Base-by-base conservation (phyloP, 2,329 filamentous ascomycete species). In the Acrocalymma vagum region DNA sequence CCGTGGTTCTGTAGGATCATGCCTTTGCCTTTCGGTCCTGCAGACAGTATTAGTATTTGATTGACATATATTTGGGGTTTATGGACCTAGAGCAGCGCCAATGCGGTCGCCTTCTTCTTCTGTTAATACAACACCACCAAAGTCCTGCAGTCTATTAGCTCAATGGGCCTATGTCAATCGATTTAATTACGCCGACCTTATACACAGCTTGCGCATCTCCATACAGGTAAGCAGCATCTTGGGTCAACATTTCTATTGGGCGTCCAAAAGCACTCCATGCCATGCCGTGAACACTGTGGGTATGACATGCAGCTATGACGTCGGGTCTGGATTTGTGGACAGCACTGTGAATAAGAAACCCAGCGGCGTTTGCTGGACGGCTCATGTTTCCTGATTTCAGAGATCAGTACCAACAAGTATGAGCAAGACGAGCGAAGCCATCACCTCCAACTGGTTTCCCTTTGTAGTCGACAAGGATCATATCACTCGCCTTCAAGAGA, bases 1-100 rank as follows among this genome's bases (percentile, higher is more conserved):
- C 86, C 86, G 67, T 88, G 85, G 62, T 88, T 88, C 53, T 84
- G 73, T 30, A 88, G 71, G 38, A 88, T 82, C 34, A 79, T 76
- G 3, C 75, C 84, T 63, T 77, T 78, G 25, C 73, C 84, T 53
- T 78, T 77, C 2, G 71, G 61, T 0, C 84, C 84, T 29, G 9
- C 9, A 11, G 10, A 29, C 9, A 3, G 27, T 9, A 11, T 29
- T 15, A n/a, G n/a, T 3, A 25, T 11, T 15, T 15, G 14, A 15
- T 9, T 3, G 16, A 29, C 27, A 4, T 29, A n/a, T n/a, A n/a
- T n/a, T n/a, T n/a, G n/a, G n/a, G n/a, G n/a, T n/a, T n/a, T n/a
- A n/a, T n/a, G n/a, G n/a, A 0, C 84, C 84, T 2, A 89, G 72
- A 2, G 83, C 78, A 5, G 69, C 69, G 2, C 84, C 84, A 48